Base-by-base conservation (phyloP, 495 filamentous ascomycete genomes). In the Penicillium odoratum region DNA sequence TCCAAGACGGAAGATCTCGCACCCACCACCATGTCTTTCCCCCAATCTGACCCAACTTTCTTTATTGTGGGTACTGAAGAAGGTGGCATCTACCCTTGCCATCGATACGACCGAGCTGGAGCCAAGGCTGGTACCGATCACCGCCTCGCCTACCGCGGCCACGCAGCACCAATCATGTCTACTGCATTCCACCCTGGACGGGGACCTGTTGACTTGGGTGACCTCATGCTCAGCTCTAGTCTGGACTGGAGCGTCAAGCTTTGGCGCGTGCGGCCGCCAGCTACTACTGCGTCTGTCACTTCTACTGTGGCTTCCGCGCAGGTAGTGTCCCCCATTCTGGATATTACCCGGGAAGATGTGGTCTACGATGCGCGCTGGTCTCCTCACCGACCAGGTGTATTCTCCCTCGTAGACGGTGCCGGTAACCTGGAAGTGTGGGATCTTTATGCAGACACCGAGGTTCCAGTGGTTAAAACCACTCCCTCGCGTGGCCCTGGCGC, bases 51-150 rank as follows among this genome's bases (percentile, higher is more conserved):
- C 65, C 94, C 94, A 15, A 98, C 94, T 3, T 97, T 95, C 71
- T 98, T 98, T 80, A 87, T 99, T 33, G 89, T 96, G 30, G 94
- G 94, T 43, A 95, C 93, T 4, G 94, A 99, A 76, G 93, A 98
- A 78, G 94, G 94, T 31, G 83, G 88, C 54, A 97, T 99, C 58
- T 94, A 90, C 74, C 92, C 94, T 1, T 97, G 94, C 72, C 95
- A 98, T 69, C 87, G 94, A 34, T 98, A 98, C 72, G 94, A 98
- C 68, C 88, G 94, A 61, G 94, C 94, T 3, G 94, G 95, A 44
- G 93, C 94, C 44, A 97, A 97, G 73, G 92, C 94, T 3, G 94
- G 94, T 51, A 91, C 96, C 29, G 94, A 99, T 66, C 78, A 86
- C 45, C 83, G 92, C 56, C 84, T 97, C 58, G 81, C 82, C 42